Evolutionary conservation across 2,329 filamentous ascomycete genomes (phyloP).

Genomic region (Diplodia scrobiculata): DNA sequence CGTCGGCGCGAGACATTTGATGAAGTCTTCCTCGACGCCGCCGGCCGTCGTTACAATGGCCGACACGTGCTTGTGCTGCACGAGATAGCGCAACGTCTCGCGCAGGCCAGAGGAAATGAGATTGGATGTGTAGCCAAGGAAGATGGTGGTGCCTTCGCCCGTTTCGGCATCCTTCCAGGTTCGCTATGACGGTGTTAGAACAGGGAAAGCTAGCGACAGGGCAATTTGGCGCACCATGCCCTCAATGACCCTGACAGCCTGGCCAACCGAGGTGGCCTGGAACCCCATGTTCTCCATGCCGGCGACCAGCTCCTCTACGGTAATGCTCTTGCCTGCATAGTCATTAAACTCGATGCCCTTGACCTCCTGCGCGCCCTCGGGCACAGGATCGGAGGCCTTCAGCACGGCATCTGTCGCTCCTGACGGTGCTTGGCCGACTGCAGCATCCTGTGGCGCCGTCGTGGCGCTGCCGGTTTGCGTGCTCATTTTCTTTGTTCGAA

Average conservation of each 20-base stretch:
- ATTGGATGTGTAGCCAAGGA: slow-evolving; percentile 96
- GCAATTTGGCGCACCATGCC: slow-evolving; percentile 70
- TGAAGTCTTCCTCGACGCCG: slow-evolving; percentile 94
- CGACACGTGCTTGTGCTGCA: slow-evolving; percentile 88
- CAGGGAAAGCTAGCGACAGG: not conserved
- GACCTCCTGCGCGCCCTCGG: slow-evolving; percentile 75
- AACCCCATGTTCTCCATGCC: slow-evolving; percentile 87
- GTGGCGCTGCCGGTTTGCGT: slow-evolving; percentile 19
- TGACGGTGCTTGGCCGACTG: slow-evolving; percentile 41
- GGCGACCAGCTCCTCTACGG: slow-evolving; percentile 78
- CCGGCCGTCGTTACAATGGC: slow-evolving; percentile 94
- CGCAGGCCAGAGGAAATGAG: slow-evolving; percentile 93
- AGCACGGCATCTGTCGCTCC: slow-evolving; percentile 75
- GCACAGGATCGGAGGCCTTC: slow-evolving; percentile 78
- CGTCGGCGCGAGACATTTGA: slow-evolving; percentile 94
- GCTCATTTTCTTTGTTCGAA: slow-evolving; percentile 23
- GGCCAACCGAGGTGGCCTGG: slow-evolving; percentile 76
- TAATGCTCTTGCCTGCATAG: slow-evolving; percentile 72
- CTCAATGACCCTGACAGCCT: slow-evolving; percentile 90
- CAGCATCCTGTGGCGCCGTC: not conserved
- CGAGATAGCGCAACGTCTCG: slow-evolving; percentile 87
- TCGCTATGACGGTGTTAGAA: slow-evolving; percentile 54
- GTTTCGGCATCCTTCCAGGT: slow-evolving; percentile 80
- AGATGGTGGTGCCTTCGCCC: slow-evolving; percentile 81
- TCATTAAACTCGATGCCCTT: slow-evolving; percentile 91